Conservation (phyloP, 2,329 filamentous ascomycete species). For the Colletotrichum lindemuthianum region DNA sequence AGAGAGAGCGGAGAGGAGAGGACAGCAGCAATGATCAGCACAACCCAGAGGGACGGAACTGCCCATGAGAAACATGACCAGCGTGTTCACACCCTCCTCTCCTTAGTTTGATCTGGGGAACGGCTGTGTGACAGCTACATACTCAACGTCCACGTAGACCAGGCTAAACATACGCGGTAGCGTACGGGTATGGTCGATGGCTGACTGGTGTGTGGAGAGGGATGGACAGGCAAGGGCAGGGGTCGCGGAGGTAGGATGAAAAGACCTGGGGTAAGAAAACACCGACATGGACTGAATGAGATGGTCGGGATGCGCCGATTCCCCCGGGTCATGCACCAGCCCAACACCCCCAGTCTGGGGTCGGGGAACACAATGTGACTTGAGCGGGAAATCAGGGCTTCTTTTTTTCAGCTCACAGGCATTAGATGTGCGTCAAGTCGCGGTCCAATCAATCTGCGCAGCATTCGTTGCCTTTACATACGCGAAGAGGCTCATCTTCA, state of each 20-base stretch:
- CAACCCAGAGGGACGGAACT: conserved; percentile 30
- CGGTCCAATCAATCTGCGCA: not conserved
- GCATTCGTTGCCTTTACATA: not conserved
- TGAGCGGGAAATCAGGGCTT: conserved; percentile 32
- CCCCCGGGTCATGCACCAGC: conserved; percentile 29
- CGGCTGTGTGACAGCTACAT: not conserved
- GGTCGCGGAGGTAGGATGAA: conserved; percentile 25
- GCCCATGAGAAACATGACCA: conserved; percentile 21
- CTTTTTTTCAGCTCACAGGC: conserved; percentile 25
- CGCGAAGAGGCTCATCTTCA: not conserved
- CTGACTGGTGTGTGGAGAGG: conserved; percentile 27
- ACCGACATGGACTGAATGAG: conserved; percentile 23
- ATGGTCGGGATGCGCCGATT: conserved; percentile 28
- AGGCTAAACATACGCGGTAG: conserved; percentile 11
- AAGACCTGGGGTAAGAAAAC: conserved; percentile 32
- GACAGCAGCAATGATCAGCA: conserved; percentile 13
- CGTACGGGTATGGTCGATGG: not conserved
- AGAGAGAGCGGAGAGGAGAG: conserved; percentile 13
- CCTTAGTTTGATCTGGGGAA: conserved; percentile 1
- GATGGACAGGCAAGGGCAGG: conserved; percentile 8
- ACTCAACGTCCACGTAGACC: conserved; percentile 7
- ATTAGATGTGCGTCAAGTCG: not conserved
- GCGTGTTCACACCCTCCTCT: conserved; percentile 22
- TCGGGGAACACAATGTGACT: conserved; percentile 26
- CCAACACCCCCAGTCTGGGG: conserved; percentile 26